Conservation (phyloP, 176 grass and related monocot genomes). For the Bolboschoenus planiculmis region DNA sequence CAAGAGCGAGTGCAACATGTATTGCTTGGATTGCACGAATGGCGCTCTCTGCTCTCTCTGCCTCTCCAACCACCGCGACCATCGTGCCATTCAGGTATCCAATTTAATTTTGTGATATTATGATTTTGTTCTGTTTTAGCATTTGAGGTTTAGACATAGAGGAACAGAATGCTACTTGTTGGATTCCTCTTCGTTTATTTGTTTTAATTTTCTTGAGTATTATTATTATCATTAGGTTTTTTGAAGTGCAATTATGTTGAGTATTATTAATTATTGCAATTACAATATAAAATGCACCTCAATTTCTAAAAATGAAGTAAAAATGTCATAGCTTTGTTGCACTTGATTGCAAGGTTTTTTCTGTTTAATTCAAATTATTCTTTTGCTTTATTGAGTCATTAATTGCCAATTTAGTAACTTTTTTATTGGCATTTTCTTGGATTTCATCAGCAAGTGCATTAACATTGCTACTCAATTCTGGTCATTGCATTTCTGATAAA, state of each 20-base stretch:
- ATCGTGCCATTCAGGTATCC: slow-evolving; percentile 76
- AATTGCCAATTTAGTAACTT: neutral
- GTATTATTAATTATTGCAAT: neutral
- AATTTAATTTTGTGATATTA: neutral
- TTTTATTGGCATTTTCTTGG: neutral
- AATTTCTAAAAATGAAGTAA: neutral
- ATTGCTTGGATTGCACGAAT: slow-evolving; percentile 90
- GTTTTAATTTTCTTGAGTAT: neutral
- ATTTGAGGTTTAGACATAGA: neutral
- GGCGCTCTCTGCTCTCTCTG: slow-evolving; percentile 96
- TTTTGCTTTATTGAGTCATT: neutral
- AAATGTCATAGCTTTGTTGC: neutral
- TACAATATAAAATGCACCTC: neutral
- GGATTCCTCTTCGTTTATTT: neutral
- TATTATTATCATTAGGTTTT: no score
- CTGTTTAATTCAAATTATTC: neutral
- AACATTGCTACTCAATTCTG: neutral
- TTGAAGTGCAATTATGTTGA: neutral
- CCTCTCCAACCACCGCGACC: slow-evolving; percentile 67
- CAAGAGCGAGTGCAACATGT: slow-evolving; percentile 99
- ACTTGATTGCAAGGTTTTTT: neutral
- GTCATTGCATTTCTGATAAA: neutral
- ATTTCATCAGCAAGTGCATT: neutral
- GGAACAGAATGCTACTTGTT: neutral
- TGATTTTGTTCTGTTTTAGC: neutral